Conservation (phyloP, 192 early-diverging fungal genomes). For the Gamsiella multidivaricata region DNA sequence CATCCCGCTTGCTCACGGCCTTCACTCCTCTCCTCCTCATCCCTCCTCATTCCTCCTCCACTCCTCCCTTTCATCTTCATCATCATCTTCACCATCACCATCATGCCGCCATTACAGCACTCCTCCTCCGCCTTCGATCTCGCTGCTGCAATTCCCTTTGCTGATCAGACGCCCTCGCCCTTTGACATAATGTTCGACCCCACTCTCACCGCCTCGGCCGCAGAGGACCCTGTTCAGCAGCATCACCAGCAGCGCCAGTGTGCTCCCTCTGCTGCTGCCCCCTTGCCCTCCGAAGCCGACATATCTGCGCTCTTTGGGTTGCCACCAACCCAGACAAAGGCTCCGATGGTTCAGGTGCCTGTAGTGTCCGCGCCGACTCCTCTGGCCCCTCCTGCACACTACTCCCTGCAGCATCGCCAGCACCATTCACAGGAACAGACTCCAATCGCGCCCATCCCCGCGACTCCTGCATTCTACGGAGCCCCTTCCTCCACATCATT, state of each 20-base stretch:
- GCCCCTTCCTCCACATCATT: not conserved
- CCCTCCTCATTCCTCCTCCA: not conserved
- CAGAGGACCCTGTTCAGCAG: not conserved
- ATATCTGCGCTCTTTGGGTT: slow-evolving; percentile 50
- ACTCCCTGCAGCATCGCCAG: slow-evolving; percentile 10
- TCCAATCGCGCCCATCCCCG: slow-evolving; percentile 17
- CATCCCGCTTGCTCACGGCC: not conserved
- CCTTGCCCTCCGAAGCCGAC: slow-evolving; percentile 28
- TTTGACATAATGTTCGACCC: slow-evolving; percentile 28
- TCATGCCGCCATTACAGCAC: slow-evolving; percentile 44
- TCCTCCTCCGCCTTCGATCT: slow-evolving; percentile 24
- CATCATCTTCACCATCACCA: not conserved
- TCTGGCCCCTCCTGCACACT: slow-evolving; percentile 15
- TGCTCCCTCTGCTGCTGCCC: not conserved
- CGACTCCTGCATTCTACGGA: slow-evolving; percentile 1
- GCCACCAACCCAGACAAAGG: not conserved
- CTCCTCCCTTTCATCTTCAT: not conserved
- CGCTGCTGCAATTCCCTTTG: slow-evolving; percentile 32
- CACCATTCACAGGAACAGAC: slow-evolving; percentile 19
- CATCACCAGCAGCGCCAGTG: slow-evolving; percentile 1
- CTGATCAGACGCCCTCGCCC: slow-evolving; percentile 18
- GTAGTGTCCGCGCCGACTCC: not conserved
- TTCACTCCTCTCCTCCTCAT: not conserved
- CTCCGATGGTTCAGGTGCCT: no score
- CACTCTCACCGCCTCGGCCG: not conserved